These are phyloP conservation scores for Backusella australiensis DNA, from an alignment of 192 early-diverging fungal genomes.

Conservation along the genomic window DNA sequence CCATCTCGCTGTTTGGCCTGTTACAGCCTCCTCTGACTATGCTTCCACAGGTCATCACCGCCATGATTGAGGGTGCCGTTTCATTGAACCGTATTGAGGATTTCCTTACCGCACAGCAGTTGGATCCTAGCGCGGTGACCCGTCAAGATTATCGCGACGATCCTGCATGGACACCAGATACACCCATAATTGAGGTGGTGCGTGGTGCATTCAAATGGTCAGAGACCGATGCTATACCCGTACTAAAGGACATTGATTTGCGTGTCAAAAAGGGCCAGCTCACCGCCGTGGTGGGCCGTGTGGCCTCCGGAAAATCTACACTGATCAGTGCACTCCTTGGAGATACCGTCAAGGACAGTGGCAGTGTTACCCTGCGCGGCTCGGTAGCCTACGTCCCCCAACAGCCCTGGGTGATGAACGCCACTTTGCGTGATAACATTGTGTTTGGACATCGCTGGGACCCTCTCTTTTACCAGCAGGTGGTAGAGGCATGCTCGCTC, in stretches of 20 bases:
- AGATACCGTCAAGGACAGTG: conserved; percentile 65
- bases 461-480: conserved; percentile 43
- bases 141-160: conserved; percentile 61
- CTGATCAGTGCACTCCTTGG: conserved; percentile 83
- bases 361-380: conserved; percentile 60
- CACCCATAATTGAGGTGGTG: conserved; percentile 14
- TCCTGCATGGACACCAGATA: conserved; percentile 59
- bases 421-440: conserved; percentile 66
- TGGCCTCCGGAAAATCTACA: conserved; percentile 84
- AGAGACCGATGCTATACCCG: conserved; percentile 34
- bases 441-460: conserved; percentile 67
- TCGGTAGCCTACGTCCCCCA: conserved; percentile 79
- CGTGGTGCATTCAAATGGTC: conserved; percentile 12
- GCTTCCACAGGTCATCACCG: conserved; percentile 39
- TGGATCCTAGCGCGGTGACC: conserved; percentile 58
- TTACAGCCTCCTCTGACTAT: conserved; percentile 45
- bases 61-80: conserved; percentile 36
- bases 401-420: conserved; percentile 87
- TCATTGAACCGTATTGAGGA: conserved; percentile 39
- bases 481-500: conserved; percentile 58
- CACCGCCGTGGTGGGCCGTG: conserved; percentile 78
- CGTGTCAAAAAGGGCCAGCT: conserved; percentile 47
- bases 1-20: conserved; percentile 44
- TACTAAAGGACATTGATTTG: conserved; percentile 40
- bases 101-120: conserved; percentile 57